A percentile compares a stretch with the other conserved stretches of the same genome.
These are phyloP conservation scores for Colletotrichum echinochloae DNA, from an alignment of 2,329 filamentous ascomycete species.

Conservation along the genomic window DNA sequence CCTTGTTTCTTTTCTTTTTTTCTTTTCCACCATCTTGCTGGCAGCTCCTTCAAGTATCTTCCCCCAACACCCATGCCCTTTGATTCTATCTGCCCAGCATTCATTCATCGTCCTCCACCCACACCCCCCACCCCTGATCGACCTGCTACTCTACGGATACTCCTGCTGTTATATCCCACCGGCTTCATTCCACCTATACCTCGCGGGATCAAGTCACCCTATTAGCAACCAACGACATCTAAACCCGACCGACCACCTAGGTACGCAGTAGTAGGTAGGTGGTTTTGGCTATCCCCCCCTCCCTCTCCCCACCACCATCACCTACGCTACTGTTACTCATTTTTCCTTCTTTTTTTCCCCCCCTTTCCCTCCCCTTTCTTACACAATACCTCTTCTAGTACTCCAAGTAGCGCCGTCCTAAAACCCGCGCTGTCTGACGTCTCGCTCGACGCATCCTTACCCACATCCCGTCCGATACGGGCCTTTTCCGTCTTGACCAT, in stretches of 20 bases:
- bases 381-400: slow-evolving; percentile 1
- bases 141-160: no score
- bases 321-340: not conserved
- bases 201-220: no score
- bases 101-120: not conserved
- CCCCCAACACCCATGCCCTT: not conserved
- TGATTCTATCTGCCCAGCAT: slow-evolving; percentile 3
- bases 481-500: not conserved
- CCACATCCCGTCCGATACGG: not conserved
- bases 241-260: not conserved
- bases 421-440: slow-evolving; percentile 9
- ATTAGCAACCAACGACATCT: not conserved
- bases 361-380: slow-evolving; percentile 6
- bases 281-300: not conserved
- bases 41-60: not conserved
- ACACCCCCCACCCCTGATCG: not conserved
- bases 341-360: not conserved
- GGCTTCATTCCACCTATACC: not conserved
- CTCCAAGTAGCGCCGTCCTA: not conserved
- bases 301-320: not conserved
- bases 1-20: not conserved
- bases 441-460: not conserved
- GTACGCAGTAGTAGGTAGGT: not conserved
- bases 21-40: not conserved
- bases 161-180: not conserved